These are phyloP conservation scores for Lenwebbia sp. DNA, from an alignment of 345 rosid species.

Conservation along the genomic window DNA sequence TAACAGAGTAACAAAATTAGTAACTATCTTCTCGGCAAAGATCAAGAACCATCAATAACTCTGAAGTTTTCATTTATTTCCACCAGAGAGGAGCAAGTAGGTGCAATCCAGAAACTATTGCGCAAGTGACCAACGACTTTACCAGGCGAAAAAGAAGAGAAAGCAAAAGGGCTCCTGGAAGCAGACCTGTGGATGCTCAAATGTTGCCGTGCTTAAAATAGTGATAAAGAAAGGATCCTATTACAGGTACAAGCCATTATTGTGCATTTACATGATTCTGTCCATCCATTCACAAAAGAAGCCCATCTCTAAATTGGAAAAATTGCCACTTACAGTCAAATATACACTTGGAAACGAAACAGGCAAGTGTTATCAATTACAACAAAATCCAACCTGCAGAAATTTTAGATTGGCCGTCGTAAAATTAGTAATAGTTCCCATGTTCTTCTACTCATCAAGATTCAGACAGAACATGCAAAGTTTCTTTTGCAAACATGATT, in stretches of 20 bases:
- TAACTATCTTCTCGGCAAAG: neutral
- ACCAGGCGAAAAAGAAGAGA: neutral
- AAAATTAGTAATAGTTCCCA: neutral
- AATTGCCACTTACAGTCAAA: neutral
- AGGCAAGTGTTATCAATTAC: neutral
- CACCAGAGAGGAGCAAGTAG: neutral
- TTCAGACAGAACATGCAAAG: no score
- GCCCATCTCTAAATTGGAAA: neutral
- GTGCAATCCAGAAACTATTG: neutral
- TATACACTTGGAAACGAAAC: neutral
- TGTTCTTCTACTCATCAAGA: no score
- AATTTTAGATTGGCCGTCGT: neutral
- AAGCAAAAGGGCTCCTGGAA: neutral
- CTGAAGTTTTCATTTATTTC: neutral
- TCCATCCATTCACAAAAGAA: neutral
- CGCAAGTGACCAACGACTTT: neutral
- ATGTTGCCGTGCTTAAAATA: neutral
- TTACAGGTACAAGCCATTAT: neutral
- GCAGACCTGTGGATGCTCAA: neutral
- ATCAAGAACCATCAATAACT: neutral
- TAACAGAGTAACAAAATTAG: neutral
- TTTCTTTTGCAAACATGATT: no score
- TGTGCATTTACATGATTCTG: neutral
- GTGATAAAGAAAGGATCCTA: neutral
- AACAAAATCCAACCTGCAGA: neutral